A percentile compares a stretch with the other conserved stretches of the same genome.
Evolutionary conservation across 306 rosid genomes (phyloP).

Genomic region (Casuarina cunninghamiana): DNA sequence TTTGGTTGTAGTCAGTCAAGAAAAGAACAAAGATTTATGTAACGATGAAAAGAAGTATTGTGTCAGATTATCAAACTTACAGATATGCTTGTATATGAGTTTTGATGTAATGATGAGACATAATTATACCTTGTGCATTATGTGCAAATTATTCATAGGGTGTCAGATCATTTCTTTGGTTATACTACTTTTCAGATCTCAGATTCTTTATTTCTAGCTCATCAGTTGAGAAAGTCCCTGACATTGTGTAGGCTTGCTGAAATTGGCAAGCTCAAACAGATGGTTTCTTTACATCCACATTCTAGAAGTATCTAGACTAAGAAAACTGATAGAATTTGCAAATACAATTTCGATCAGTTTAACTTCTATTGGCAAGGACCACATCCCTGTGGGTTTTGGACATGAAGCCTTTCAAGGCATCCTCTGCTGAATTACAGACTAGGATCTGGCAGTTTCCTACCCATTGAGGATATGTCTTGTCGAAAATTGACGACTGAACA

Average conservation of each 20-base stretch:
- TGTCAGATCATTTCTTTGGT: neutral
- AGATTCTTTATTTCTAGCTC: neutral
- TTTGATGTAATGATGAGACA: neutral
- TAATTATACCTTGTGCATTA: neutral
- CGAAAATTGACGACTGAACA: neutral
- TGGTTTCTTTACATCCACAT: neutral
- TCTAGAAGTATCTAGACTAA: neutral
- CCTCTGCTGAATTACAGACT: neutral
- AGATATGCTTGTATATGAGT: neutral
- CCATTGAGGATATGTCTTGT: neutral
- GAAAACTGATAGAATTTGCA: neutral
- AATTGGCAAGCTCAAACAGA: neutral
- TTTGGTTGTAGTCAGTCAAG: neutral
- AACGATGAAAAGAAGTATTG: neutral
- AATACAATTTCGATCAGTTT: neutral
- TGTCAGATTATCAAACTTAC: neutral
- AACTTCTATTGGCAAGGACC: neutral
- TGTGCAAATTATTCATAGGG: neutral
- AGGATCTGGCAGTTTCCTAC: neutral
- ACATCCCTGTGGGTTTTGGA: neutral
- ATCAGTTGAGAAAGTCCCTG: neutral
- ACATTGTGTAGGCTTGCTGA: neutral
- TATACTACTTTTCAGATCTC: neutral
- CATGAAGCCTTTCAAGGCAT: neutral
- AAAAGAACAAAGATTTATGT: neutral